phyloP scores from a whole-genome alignment of 208 protist genomes.

The Acanthamoeba royreba region DNA sequence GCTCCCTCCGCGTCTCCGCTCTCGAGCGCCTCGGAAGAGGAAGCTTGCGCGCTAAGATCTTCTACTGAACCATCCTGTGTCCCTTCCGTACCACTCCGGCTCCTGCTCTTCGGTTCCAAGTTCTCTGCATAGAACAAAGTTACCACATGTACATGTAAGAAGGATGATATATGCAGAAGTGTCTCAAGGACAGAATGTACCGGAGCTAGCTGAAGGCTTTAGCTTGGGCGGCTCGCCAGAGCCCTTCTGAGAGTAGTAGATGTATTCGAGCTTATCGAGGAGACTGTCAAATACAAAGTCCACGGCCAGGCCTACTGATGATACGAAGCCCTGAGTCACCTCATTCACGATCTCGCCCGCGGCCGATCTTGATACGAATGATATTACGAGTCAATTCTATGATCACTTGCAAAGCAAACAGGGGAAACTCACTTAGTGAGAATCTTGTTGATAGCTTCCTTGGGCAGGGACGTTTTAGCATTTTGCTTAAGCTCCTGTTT shows the following conservation, averaged over 20 bases:
- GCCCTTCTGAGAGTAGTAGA: slow-evolving; percentile 17
- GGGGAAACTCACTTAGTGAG: background rate
- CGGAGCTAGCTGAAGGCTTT: background rate
- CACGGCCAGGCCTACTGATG: background rate
- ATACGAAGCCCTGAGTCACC: background rate
- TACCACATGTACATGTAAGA: background rate
- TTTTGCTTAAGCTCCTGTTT: background rate
- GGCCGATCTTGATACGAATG: background rate
- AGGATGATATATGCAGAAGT: no score
- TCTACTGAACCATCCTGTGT: background rate
- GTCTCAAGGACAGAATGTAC: no score
- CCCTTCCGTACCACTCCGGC: background rate
- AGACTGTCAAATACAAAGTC: slow-evolving; percentile 15
- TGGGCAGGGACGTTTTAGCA: background rate
- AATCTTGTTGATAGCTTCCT: slow-evolving; percentile 5
- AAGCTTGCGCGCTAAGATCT: no score
- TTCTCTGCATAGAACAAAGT: background rate
- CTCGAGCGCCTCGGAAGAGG: background rate
- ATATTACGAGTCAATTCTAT: background rate
- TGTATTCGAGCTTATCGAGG: slow-evolving; percentile 4
- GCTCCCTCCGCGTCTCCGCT: no score
- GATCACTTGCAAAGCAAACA: background rate
- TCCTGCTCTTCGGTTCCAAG: background rate
- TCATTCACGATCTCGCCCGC: background rate
- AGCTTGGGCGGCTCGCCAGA: background rate